Conservation (phyloP, 2,329 filamentous ascomycete species). For the Rhytidhysteron rufulum region DNA sequence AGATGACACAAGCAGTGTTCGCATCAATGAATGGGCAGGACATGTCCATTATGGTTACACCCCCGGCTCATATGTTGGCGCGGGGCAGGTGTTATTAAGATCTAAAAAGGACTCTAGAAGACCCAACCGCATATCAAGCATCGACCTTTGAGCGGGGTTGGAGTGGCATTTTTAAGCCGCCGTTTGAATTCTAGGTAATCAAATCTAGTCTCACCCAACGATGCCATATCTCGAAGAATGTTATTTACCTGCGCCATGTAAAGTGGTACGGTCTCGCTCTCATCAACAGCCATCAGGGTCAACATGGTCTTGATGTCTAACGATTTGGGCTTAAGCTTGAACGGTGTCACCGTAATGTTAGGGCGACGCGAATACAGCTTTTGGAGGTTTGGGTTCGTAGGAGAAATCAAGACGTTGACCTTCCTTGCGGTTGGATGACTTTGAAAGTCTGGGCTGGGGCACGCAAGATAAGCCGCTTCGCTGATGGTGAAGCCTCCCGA, state of each 20-base stretch:
- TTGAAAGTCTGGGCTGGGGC: constrained; percentile 11
- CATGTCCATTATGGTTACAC: constrained; percentile 66
- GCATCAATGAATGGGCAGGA: constrained; percentile 67
- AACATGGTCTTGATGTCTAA: constrained; percentile 53
- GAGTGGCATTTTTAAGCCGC: constrained; percentile 39
- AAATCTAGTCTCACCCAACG: constrained; percentile 48
- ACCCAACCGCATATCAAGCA: constrained; percentile 58
- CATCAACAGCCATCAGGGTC: constrained; percentile 50
- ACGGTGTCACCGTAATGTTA: constrained; percentile 44
- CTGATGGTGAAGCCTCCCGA: constrained; percentile 50
- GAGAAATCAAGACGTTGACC: constrained; percentile 19
- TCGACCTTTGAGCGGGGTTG: constrained; percentile 47
- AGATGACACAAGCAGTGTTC: constrained; percentile 65
- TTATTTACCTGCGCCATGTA: constrained; percentile 46
- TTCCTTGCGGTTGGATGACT: constrained; percentile 11
- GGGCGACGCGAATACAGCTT: constrained; percentile 16
- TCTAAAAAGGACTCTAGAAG: constrained; percentile 63
- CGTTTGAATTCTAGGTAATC: constrained; percentile 48
- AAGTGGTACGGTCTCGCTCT: constrained; percentile 45
- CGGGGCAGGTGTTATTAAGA: too few relatives aligned
- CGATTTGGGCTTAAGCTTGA: constrained; percentile 46
- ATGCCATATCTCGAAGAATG: constrained; percentile 55
- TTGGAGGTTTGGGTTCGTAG: constrained; percentile 18
- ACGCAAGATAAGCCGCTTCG: constrained; percentile 55
- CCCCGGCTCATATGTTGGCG: constrained; percentile 38